Percentiles rank a stretch among this genome's conserved stretches.
Conservation (phyloP, 768 basidiomycete species). For the Suillus spraguei region DNA sequence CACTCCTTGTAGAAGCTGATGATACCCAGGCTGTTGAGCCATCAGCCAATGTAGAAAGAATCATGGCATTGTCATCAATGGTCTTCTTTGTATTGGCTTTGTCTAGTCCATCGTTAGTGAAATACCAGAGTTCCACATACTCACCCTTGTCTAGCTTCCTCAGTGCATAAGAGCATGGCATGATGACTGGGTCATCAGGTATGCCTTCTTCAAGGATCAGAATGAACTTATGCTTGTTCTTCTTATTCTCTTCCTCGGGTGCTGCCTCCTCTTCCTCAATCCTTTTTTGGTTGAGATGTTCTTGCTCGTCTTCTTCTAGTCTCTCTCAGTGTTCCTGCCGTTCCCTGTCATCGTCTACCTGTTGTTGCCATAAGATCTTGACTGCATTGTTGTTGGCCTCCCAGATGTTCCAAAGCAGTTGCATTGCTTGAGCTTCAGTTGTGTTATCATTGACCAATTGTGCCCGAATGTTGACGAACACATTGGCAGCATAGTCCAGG, state of each 20-base stretch:
- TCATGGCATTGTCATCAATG: no score
- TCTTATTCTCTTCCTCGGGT: neutral
- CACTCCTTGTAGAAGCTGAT: no score
- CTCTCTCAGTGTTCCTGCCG: neutral
- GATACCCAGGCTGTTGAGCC: no score
- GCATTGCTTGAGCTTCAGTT: neutral
- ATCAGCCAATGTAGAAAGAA: no score
- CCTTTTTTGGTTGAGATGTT: neutral
- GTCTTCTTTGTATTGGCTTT: no score
- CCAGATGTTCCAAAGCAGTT: neutral
- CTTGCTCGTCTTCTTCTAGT: neutral
- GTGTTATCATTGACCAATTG: neutral
- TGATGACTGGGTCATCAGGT: no score
- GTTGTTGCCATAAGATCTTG: neutral
- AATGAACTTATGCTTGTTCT: slow-evolving; percentile 3
- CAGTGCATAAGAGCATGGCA: no score
- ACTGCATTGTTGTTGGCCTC: neutral
- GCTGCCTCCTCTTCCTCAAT: neutral
- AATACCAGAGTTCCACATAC: no score
- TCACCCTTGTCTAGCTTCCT: no score
- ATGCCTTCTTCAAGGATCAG: no score
- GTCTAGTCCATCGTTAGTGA: no score
- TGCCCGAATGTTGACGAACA: neutral
- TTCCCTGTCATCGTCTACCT: neutral
- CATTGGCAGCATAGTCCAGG: neutral